Percentiles rank a stretch among this genome's conserved stretches.
These are phyloP conservation scores for Melocanna baccifera DNA, from an alignment of 176 grass and related monocot species.

Conservation along the genomic window DNA sequence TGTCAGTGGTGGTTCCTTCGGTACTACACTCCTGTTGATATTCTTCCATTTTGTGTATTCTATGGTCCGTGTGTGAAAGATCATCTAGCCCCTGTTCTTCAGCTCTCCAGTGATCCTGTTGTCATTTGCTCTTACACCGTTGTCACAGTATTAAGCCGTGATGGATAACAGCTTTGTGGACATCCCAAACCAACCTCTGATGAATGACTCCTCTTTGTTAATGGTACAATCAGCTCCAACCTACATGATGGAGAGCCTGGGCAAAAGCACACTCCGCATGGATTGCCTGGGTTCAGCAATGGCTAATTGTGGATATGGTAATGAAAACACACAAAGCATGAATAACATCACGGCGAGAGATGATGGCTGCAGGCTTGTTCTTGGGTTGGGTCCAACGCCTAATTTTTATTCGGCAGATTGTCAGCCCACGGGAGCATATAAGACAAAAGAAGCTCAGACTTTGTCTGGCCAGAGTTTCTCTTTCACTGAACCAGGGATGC, in stretches of 20 bases:
- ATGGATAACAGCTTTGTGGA: constrained; percentile 36
- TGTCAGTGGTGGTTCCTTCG: constrained; percentile 59
- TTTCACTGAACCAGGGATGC: constrained; percentile 39
- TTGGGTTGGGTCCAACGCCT: constrained; percentile 75
- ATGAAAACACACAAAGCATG: constrained; percentile 15
- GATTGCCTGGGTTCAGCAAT: constrained; percentile 38
- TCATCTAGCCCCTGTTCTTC: background rate
- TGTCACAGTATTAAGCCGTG: background rate
- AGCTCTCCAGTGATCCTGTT: constrained; percentile 10
- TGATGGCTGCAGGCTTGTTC: constrained; percentile 63
- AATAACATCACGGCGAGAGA: constrained; percentile 40
- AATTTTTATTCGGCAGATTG: constrained; percentile 54
- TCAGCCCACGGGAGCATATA: constrained; percentile 8
- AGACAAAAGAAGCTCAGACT: constrained; percentile 34
- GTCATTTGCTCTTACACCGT: background rate
- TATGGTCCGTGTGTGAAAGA: constrained; percentile 27
- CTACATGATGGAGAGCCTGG: constrained; percentile 38
- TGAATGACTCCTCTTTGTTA: constrained; percentile 27
- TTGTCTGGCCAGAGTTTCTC: constrained; percentile 35
- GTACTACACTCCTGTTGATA: constrained; percentile 41
- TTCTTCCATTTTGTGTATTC: constrained; percentile 63
- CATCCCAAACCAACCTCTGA: constrained; percentile 21
- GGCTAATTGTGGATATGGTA: constrained; percentile 10
- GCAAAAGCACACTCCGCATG: constrained; percentile 38
- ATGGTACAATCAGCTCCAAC: constrained; percentile 25